Percentiles rank a stretch among this genome's conserved stretches.
phyloP scores from a whole-genome alignment of 106 monocot genomes.

The Hemerocallis citrina region DNA sequence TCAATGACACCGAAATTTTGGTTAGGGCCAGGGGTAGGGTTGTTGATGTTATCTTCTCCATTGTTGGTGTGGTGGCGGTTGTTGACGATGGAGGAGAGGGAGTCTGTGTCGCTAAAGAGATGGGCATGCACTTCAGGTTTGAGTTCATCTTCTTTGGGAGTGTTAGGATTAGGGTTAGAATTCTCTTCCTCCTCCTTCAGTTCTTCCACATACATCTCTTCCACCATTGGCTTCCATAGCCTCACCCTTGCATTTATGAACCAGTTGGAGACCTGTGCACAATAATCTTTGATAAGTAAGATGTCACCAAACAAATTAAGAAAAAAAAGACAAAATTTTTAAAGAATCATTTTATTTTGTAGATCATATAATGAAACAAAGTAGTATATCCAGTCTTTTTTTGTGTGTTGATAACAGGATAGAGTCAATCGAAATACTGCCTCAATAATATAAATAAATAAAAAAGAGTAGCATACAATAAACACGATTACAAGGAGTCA shows the following conservation, averaged over 20 bases:
- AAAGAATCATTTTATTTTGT: background rate
- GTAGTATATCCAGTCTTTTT: background rate
- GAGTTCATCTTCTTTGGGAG: conserved; percentile 5
- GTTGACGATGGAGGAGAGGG: conserved; percentile 29
- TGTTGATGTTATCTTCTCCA: background rate
- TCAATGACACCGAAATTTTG: conserved; percentile 10
- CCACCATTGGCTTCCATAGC: conserved; percentile 95
- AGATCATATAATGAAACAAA: background rate
- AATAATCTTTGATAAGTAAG: background rate
- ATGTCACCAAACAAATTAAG: background rate
- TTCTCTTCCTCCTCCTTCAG: conserved; percentile 33
- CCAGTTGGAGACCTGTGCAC: conserved; percentile 56
- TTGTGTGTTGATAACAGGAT: background rate
- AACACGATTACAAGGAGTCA: no score
- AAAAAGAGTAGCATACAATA: no score
- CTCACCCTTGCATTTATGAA: conserved; percentile 81
- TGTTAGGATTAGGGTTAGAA: conserved; percentile 21
- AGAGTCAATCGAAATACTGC: no score
- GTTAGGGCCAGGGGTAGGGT: background rate
- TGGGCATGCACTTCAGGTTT: background rate
- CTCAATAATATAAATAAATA: no score
- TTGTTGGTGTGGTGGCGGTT: background rate
- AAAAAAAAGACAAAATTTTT: background rate
- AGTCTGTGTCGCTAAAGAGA: conserved; percentile 6
- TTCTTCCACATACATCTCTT: conserved; percentile 94